A percentile compares a stretch with the other conserved stretches of the same genome.
Evolutionary conservation across 768 basidiomycete genomes (phyloP).

Genomic region (Phaffia australis): DNA sequence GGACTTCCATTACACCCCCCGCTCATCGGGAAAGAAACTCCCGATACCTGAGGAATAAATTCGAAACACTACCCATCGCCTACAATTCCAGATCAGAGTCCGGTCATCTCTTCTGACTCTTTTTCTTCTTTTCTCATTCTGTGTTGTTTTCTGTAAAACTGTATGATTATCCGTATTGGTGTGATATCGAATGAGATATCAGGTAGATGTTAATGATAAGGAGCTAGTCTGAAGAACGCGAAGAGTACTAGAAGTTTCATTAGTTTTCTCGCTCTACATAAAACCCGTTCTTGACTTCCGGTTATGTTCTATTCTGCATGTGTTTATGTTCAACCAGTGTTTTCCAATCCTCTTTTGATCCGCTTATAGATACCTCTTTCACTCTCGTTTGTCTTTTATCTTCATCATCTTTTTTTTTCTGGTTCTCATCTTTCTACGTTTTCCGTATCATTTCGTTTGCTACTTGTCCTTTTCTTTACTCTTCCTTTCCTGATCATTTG

Average conservation of each 20-base stretch:
- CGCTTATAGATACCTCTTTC: background rate
- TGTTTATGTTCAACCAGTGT: background rate
- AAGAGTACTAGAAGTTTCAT: background rate
- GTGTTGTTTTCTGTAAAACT: slow-evolving; percentile 2
- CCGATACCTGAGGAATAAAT: background rate
- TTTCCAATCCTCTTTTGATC: background rate
- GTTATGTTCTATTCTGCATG: background rate
- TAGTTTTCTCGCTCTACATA: background rate
- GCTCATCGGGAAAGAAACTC: background rate
- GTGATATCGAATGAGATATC: background rate
- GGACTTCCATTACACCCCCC: background rate
- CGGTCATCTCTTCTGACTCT: too few relatives aligned
- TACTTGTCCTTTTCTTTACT: background rate
- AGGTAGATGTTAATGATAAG: background rate
- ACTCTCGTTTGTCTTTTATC: background rate
- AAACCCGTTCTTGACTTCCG: background rate
- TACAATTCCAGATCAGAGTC: background rate
- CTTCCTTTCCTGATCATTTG: background rate
- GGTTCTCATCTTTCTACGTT: background rate
- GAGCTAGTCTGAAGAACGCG: too few relatives aligned
- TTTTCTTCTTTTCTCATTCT: background rate
- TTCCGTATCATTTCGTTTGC: background rate
- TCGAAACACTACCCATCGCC: background rate
- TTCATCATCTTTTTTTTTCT: background rate
- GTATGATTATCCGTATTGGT: background rate